Conservation (phyloP, 2,329 filamentous ascomycete genomes). For the Bipolaris zeicola region DNA sequence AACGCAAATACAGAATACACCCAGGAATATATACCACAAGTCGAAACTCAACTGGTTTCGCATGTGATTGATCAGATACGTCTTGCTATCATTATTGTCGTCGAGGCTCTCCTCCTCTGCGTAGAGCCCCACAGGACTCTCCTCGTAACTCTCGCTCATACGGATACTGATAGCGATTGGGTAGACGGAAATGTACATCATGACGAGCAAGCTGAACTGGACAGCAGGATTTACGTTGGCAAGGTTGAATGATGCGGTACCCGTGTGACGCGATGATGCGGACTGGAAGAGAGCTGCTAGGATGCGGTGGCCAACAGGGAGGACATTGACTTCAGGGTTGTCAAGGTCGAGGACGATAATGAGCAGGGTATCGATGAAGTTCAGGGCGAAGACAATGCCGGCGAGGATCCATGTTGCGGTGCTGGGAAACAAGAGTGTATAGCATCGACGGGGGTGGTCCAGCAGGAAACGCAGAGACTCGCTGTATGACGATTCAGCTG, state of each 20-base stretch:
- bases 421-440: slow-evolving; percentile 89
- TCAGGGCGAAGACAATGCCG: slow-evolving; percentile 79
- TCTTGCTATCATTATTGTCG: slow-evolving; percentile 62
- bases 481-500: slow-evolving; percentile 72
- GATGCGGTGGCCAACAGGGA: slow-evolving; percentile 76
- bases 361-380: slow-evolving; percentile 83
- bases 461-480: slow-evolving; percentile 90
- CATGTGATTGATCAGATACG: slow-evolving; percentile 88
- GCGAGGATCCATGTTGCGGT: slow-evolving; percentile 96
- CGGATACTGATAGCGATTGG: slow-evolving; percentile 95
- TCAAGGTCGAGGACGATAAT: slow-evolving; percentile 91
- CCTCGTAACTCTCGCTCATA: slow-evolving; percentile 94
- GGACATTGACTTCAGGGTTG: slow-evolving; percentile 66
- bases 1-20: slow-evolving; percentile 90
- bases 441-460: slow-evolving; percentile 93
- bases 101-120: slow-evolving; percentile 51
- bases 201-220: slow-evolving; percentile 91
- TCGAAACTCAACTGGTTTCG: slow-evolving; percentile 95
- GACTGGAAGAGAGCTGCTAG: slow-evolving; percentile 91
- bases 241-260: slow-evolving; percentile 82
- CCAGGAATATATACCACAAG: slow-evolving; percentile 94
- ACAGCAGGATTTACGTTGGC: slow-evolving; percentile 83
- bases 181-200: slow-evolving; percentile 99
- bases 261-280: slow-evolving; percentile 84
- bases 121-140: slow-evolving; percentile 80